Conservation (phyloP, 2,329 filamentous ascomycete species). For the Fusarium gaditjirri region DNA sequence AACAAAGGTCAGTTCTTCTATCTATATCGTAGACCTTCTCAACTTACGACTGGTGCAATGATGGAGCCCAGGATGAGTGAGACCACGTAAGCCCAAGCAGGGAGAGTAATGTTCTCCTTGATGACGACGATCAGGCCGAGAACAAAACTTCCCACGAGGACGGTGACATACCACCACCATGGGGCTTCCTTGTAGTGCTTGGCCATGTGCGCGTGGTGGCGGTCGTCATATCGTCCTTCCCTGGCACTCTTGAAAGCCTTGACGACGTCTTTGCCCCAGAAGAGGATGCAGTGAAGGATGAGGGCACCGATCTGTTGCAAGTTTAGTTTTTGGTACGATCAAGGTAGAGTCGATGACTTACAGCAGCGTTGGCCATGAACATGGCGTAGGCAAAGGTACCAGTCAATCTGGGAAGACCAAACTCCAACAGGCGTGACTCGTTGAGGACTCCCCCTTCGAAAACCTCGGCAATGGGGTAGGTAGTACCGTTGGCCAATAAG, state of each 20-base stretch:
- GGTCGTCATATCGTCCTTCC: conserved; percentile 57
- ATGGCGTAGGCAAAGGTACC: conserved; percentile 63
- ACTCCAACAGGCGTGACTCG: conserved; percentile 50
- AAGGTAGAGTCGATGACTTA: conserved; percentile 45
- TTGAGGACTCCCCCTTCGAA: conserved; percentile 56
- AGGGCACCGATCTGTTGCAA: conserved; percentile 63
- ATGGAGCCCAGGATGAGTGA: conserved; percentile 55
- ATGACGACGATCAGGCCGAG: conserved; percentile 58
- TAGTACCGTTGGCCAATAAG: conserved; percentile 51
- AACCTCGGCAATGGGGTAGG: conserved; percentile 54
- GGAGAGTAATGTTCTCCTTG: conserved; percentile 59
- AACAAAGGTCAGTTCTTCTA: conserved; percentile 2
- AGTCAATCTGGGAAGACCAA: conserved; percentile 59
- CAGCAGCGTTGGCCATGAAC: conserved; percentile 67
- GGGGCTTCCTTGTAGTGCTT: conserved; percentile 63
- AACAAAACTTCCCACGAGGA: conserved; percentile 57
- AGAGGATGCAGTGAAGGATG: conserved; percentile 61
- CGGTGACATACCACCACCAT: conserved; percentile 58
- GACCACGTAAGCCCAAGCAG: conserved; percentile 60
- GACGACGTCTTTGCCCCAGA: conserved; percentile 65
- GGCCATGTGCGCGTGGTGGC: conserved; percentile 63
- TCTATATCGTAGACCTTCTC: fast-evolving
- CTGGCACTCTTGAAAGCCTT: conserved; percentile 59
- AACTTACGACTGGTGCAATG: conserved; percentile 61
- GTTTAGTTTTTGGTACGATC: not conserved